phyloP scores from a whole-genome alignment of 345 rosid genomes.

The Populus tremula region DNA sequence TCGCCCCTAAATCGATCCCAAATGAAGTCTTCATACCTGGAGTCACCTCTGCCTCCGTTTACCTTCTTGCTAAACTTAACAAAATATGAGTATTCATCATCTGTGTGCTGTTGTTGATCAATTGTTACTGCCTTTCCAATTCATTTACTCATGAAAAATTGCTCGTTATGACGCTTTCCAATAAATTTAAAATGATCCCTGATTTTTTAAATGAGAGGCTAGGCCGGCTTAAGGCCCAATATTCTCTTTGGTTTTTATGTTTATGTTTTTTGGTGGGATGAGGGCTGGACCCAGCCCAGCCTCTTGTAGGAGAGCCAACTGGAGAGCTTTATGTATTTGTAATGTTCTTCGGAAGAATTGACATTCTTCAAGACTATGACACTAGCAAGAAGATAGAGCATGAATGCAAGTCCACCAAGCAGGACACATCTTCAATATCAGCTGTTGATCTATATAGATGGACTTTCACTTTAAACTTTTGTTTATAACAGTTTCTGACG shows the following conservation, averaged over 20 bases:
- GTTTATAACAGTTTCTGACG: too few species aligned
- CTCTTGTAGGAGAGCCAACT: constrained; percentile 70
- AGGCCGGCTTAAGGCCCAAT: too few species aligned
- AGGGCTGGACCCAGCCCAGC: background rate
- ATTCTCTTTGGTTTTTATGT: too few species aligned
- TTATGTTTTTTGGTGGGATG: too few species aligned
- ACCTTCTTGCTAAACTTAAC: constrained; percentile 64
- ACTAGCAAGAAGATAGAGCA: constrained; percentile 88
- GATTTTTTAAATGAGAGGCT: too few species aligned
- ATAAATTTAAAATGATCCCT: too few species aligned
- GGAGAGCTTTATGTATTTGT: constrained; percentile 76
- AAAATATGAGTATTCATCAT: constrained; percentile 39
- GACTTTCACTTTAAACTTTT: too few species aligned
- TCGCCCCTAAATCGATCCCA: constrained; percentile 45
- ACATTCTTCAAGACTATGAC: constrained; percentile 85
- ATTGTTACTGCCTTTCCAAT: background rate
- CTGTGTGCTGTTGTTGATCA: background rate
- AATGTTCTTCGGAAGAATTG: constrained; percentile 82
- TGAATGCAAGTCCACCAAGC: constrained; percentile 74
- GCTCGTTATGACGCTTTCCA: too few species aligned
- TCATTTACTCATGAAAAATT: background rate
- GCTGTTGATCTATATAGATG: constrained; percentile 61
- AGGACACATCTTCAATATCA: constrained; percentile 78
- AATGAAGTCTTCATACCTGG: constrained; percentile 69
- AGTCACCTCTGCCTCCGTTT: constrained; percentile 75